These are phyloP conservation scores for Cryoendolithus antarcticus DNA, from an alignment of 2,329 filamentous ascomycete genomes.

Conservation along the genomic window DNA sequence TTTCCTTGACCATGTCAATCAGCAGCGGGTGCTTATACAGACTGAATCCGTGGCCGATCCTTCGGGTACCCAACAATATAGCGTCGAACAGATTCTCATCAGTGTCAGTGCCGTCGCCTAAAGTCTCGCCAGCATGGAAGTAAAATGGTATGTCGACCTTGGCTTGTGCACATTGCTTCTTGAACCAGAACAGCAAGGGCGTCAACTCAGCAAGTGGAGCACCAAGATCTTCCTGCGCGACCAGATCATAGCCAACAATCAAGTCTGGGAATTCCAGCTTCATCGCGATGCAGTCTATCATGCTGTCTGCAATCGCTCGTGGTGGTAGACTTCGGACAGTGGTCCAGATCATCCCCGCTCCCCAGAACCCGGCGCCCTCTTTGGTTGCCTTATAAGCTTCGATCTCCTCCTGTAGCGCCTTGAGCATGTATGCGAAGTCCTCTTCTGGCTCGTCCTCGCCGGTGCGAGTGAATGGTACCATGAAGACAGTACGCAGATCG, in stretches of 20 bases:
- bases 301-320: constrained; percentile 56
- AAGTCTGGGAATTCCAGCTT: constrained; percentile 70
- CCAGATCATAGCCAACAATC: constrained; percentile 78
- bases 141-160: constrained; percentile 82
- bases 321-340: constrained; percentile 53
- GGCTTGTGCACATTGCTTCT: constrained; percentile 66
- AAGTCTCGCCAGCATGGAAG: constrained; percentile 84
- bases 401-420: constrained; percentile 65
- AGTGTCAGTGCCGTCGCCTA: constrained; percentile 65
- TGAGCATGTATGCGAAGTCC: constrained; percentile 58
- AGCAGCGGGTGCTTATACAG: constrained; percentile 86
- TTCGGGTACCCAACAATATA: constrained; percentile 69
- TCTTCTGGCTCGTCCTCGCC: constrained; percentile 53
- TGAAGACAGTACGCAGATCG: constrained; percentile 68
- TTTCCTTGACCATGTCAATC: constrained; percentile 78
- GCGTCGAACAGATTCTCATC: constrained; percentile 86
- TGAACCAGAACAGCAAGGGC: constrained; percentile 87
- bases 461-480: constrained; percentile 54
- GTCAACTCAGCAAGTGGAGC: constrained; percentile 63
- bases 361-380: constrained; percentile 70
- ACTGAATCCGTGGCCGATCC: constrained; percentile 82
- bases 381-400: constrained; percentile 59
- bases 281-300: constrained; percentile 76
- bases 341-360: constrained; percentile 75
- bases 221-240: constrained; percentile 75